Base-by-base conservation (phyloP, 768 basidiomycete genomes). In the Suillus fuscotomentosus region DNA sequence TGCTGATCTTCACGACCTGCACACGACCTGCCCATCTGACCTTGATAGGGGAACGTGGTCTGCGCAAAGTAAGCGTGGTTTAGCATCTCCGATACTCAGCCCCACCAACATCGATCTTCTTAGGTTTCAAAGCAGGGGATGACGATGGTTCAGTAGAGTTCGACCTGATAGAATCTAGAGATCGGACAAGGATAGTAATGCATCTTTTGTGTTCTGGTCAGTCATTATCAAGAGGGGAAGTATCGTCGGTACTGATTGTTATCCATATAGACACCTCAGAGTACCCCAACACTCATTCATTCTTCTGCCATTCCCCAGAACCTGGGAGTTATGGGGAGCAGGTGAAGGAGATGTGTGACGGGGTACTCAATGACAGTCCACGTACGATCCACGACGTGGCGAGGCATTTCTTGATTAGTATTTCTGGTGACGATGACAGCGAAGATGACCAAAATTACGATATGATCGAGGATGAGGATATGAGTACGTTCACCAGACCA, bases 121-220 rank as follows among this genome's bases (percentile, higher is more conserved):
- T 70, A 90, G 88, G 73, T 60, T 70, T 88, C n/a, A 71, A 76
- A 36, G 53, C 79, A 31, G 87, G 87, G 34, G 88, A 89, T 34
- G 88, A 89, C 59, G 88, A 89, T 66, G 87, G 87, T 17, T 80
- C 83, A n/a, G 74, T 90, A n/a, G 81, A 87, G 60, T 76, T 88
- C 38, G 69, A 70, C 14, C 74, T 88, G 27, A 70, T 74, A 50
- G 71, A 81, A n/a, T 61, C 61, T 36, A 76, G 73, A 43, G 75
- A 70, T 9, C 72, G 79, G 62, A 75, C 74, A 47, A 68, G 81
- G 48, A 64, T 82, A 39, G 65, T 76, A 2, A 70, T 82, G 43
- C 81, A 78, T 65, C 70, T 88, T 27, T 73, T 86, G 38, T 76
- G 86, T 34, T 83, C 86, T 50, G 87, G 86, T 81, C 67, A 47